phyloP scores from a whole-genome alignment of 116 monocot species.

The Trichopus zeylanicus region DNA sequence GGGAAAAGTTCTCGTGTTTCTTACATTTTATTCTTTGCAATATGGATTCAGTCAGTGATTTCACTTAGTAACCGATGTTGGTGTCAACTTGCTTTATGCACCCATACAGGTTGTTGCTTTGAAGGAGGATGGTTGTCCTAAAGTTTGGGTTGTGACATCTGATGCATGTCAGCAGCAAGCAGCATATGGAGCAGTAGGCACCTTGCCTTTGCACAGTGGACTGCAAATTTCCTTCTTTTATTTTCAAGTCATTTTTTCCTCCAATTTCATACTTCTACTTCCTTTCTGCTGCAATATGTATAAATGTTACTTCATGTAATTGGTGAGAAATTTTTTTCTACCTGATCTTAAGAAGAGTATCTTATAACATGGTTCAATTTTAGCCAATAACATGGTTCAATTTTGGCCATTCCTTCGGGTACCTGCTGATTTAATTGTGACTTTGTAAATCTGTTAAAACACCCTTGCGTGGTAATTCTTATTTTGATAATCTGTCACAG shows the following conservation, averaged over 20 bases:
- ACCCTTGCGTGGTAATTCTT: too few relatives aligned
- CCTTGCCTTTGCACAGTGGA: background rate
- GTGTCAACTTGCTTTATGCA: background rate
- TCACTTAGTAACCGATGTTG: background rate
- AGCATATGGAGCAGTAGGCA: slow-evolving; percentile 70
- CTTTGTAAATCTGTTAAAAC: too few relatives aligned
- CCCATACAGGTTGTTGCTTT: slow-evolving; percentile 60
- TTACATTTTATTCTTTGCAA: background rate
- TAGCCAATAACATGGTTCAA: too few relatives aligned
- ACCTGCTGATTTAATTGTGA: too few relatives aligned
- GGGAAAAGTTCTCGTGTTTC: background rate
- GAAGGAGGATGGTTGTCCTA: slow-evolving; percentile 75
- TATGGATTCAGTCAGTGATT: background rate
- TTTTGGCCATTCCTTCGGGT: too few relatives aligned
- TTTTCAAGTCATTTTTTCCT: background rate
- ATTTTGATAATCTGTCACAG: too few relatives aligned
- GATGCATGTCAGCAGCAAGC: slow-evolving; percentile 74
- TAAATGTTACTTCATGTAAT: background rate
- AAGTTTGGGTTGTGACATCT: slow-evolving; percentile 91
- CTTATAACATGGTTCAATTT: too few relatives aligned
- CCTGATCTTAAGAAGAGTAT: background rate
- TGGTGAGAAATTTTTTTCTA: background rate
- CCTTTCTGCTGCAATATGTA: background rate
- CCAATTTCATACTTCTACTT: background rate
- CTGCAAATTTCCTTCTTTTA: background rate